Percentiles rank a stretch among this genome's conserved stretches.
Evolutionary conservation across 179 eudicot genomes (phyloP).

Genomic region (Spinacia oleracea): DNA sequence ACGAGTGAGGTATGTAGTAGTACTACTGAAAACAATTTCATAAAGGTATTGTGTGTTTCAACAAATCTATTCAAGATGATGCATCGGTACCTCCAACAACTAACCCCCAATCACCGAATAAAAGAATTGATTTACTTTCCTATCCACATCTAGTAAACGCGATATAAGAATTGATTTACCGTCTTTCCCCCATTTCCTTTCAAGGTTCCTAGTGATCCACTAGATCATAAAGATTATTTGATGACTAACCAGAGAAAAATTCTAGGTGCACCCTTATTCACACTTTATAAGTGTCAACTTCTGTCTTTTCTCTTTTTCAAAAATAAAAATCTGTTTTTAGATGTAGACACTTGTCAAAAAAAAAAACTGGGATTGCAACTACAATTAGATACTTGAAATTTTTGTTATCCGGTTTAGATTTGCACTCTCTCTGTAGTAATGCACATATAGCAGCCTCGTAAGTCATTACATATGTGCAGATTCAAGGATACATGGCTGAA

Average conservation of each 20-base stretch:
- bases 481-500: neutral
- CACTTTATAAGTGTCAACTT: neutral
- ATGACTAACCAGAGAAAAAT: neutral
- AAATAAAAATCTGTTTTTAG: neutral
- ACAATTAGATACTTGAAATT: neutral
- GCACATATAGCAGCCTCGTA: neutral
- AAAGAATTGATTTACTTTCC: neutral
- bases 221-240: neutral
- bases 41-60: neutral
- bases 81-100: neutral
- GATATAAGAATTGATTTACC: neutral
- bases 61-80: neutral
- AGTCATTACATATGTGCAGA: no score
- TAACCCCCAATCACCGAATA: neutral
- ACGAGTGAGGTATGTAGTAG: neutral
- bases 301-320: neutral
- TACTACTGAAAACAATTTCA: neutral
- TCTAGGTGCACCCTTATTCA: neutral
- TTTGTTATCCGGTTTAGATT: neutral
- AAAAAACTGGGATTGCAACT: neutral
- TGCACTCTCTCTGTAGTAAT: neutral
- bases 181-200: neutral
- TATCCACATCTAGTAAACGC: neutral
- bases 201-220: constrained; percentile 1
- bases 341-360: neutral